Percentiles rank a stretch among this genome's conserved stretches.
Evolutionary conservation across 768 basidiomycete genomes (phyloP).

Genomic region (Coprinellus micaceus): DNA sequence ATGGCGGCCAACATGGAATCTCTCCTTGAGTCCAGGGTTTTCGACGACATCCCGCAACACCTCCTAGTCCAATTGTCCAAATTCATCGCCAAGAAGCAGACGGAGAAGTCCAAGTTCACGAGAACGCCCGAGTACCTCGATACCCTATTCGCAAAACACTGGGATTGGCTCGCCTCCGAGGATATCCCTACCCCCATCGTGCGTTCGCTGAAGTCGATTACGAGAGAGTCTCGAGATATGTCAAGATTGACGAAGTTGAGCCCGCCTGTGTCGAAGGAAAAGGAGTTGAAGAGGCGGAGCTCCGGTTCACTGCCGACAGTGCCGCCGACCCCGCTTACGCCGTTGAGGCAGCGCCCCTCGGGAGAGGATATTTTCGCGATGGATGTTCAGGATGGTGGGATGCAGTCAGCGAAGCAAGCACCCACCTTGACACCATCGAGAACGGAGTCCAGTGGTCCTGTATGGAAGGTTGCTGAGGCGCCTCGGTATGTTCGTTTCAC

Average conservation of each 20-base stretch:
- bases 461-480: constrained; percentile 47
- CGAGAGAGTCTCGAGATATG: constrained; percentile 14
- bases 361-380: constrained; percentile 77
- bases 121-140: constrained; percentile 52
- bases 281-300: constrained; percentile 1
- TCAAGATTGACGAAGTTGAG: constrained; percentile 16
- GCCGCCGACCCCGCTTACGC: constrained; percentile 21
- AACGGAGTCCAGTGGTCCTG: constrained; percentile 20
- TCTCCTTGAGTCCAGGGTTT: constrained; percentile 73
- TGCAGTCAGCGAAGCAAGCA: background rate
- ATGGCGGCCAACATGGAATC: constrained; percentile 83
- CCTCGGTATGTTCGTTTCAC: constrained; percentile 45
- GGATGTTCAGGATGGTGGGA: constrained; percentile 56
- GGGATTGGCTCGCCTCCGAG: constrained; percentile 66
- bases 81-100: constrained; percentile 58
- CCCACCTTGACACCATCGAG: constrained; percentile 36
- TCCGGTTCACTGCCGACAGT: background rate
- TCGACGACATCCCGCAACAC: constrained; percentile 68
- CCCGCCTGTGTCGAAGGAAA: constrained; percentile 6
- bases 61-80: constrained; percentile 65
- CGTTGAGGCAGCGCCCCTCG: constrained; percentile 30
- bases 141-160: constrained; percentile 55
- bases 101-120: constrained; percentile 60
- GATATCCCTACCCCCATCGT: constrained; percentile 63
- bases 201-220: constrained; percentile 17